Evolutionary conservation across 768 basidiomycete species (phyloP), one percentile per base, ranked within the genome.

Genomic region (Tylopilus plumbeoviolaceoides): DNA sequence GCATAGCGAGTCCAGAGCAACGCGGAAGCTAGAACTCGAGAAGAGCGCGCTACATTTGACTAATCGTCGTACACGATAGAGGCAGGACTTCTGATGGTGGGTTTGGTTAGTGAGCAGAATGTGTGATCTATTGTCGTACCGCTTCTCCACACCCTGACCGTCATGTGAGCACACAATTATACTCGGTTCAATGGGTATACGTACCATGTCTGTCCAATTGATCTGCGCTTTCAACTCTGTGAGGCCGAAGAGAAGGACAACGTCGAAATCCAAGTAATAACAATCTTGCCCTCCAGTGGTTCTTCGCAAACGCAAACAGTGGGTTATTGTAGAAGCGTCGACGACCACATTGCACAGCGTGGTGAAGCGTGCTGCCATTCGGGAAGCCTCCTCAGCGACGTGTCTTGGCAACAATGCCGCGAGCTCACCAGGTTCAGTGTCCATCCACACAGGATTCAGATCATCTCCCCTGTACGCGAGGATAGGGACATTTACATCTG

Each of bases 191-290:
- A 45, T 21, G 11, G 30, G 6, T 21, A 18, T 33, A 44, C 56
- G 30, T 10, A 62, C 62, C 56, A 7, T 35, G 8, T 78, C 70
- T 10, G 58, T 59, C 78, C 78, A 79, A 2, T 66, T 59, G 25
- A 77, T 69, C 33, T 77, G 72, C 0, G 76, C 78, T 53, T 75
- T 73, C 30, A 78, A 53, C 48, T 79, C 78, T 0, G 76, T 74
- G 10, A 71, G 50, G 1, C 77, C 78, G 44, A 76, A 73, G 10
- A 69, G 61, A 14, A 79, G 47, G 14, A 77, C 55, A 4, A 78
- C 59, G 5, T 72, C 64, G 44, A 64, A 72, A 0, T 60, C 28
- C 25, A 66, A 47, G 21, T 10, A 9, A 51, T 66, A 66, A 30
- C 52, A 63, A 7, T 39, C 25, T 23, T 14, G 25, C 28, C 51